Evolutionary conservation across 768 basidiomycete species (phyloP), one percentile per base, ranked within the genome.

Genomic region (Hypsizygus marmoreus): DNA sequence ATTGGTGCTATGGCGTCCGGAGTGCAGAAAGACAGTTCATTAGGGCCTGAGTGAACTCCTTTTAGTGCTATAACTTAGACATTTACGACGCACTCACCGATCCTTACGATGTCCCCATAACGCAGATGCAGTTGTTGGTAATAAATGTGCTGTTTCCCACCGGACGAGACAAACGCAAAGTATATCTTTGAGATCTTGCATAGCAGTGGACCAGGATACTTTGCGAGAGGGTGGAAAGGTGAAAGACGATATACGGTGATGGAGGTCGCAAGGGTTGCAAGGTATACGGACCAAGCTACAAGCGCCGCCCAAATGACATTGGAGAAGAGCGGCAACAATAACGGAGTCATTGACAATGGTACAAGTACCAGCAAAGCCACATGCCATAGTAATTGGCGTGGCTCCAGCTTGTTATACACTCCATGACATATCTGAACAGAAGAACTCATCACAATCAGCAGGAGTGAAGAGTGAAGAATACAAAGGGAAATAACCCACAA

Each of bases 101-200:
- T 69, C 40, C 82, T 69, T 12, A 84, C 76, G 22, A 75, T 60
- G 14, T 75, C 69, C 0, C 82, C 82, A 42, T 82, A 82, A 25
- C 59, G 62, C 12, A 69, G 65, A 53, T 84, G 82, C 16, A 83
- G 51, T 4, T 56, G 42, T 30, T 72, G 60, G 39, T 72, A 68
- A 46, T 71, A 73, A 2, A 66, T 40, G 48, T 82, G 76, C 14
- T 72, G 67, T 45, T 69, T 68, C 1, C 78, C 77, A 14, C 36
- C 46, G 14, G 43, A 58, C 1, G 65, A 61, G 9, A 71, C 45
- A 38, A 49, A 68, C 0, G 61, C 64, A 6, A 57, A 55, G 57
- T 66, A 71, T 1, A 75, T 29, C 47, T 73, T 75, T 5, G 73
- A 67, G 12, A 74, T 29, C 43, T 64, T 72, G 59, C 61, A 62